Evolutionary conservation across 768 basidiomycete genomes (phyloP).

Genomic region (Baorangia bicolor): DNA sequence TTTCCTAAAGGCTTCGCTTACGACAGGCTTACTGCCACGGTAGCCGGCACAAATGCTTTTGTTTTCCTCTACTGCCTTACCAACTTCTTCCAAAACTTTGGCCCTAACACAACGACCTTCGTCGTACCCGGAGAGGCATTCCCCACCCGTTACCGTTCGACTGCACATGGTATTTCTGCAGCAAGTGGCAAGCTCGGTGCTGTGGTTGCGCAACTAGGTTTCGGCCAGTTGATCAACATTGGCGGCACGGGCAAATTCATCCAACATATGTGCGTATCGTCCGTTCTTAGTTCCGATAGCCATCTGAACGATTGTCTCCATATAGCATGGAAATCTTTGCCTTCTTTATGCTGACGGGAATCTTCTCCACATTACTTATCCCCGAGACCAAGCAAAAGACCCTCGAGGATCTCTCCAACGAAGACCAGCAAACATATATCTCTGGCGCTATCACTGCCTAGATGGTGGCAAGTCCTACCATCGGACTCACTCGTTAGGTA

Average conservation of each 20-base stretch:
- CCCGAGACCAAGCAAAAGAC: constrained; percentile 72
- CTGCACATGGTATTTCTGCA: constrained; percentile 81
- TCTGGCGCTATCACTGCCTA: constrained; percentile 17
- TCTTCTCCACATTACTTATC: constrained; percentile 76
- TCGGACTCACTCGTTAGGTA: neutral
- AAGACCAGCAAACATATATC: constrained; percentile 64
- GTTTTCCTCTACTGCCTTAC: constrained; percentile 85
- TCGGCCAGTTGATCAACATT: constrained; percentile 65
- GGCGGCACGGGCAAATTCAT: constrained; percentile 62
- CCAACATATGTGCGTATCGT: constrained; percentile 59
- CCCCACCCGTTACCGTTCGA: constrained; percentile 87
- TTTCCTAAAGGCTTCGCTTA: constrained; percentile 59
- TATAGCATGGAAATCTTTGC: constrained; percentile 75
- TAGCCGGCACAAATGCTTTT: constrained; percentile 52
- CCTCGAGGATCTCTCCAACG: constrained; percentile 74
- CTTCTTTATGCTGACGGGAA: constrained; percentile 82
- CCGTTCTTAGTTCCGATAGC: neutral
- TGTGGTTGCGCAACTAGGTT: constrained; percentile 77
- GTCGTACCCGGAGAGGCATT: constrained; percentile 79
- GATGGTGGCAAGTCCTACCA: neutral
- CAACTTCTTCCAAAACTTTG: constrained; percentile 91
- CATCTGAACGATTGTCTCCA: constrained; percentile 1
- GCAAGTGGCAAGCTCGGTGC: constrained; percentile 84
- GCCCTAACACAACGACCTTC: constrained; percentile 80
- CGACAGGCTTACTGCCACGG: constrained; percentile 50